Base-by-base conservation (phyloP, 2,329 filamentous ascomycete species). In the Fusarium aywerte region DNA sequence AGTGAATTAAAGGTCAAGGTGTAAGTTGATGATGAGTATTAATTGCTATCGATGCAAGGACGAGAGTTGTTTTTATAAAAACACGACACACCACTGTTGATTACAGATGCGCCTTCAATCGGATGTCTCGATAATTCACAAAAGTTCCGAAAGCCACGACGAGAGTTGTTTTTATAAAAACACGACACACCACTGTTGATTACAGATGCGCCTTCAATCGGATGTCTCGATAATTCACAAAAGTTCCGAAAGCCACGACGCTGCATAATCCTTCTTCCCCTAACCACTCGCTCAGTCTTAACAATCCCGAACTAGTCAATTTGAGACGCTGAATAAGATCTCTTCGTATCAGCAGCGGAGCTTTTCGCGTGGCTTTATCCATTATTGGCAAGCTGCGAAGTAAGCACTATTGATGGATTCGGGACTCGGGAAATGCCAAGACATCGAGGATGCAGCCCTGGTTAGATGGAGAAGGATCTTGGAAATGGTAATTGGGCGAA, bases 401-500 rank as follows among this genome's bases (percentile, higher is more conserved):
- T 59, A 58, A 58, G 52, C 56, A 36, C 33, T 50, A 50, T 58
- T 6, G 18, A 35, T 20, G 45, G 25, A 45, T 61, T 56, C 54
- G 56, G 60, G 38, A 13, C 39, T 73, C 65, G 65, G 70, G n/a
- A 12, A 72, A 73, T 49, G 70, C 71, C 70, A 73, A 70, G 65
- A 60, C 58, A 45, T 23, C 61, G 50, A 40, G 60, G 60, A 39
- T 63, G 44, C 49, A 59, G 44, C 57, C 52, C 52, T 52, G 21
- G 27, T 36, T 31, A 7, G 29, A 29, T 23, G 25, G 36, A 38
- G 47, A 29, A 3, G 5, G 2, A 6, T 8, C 1, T 21, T 3
- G 10, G 16, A 20, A 23, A 43, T 0, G 15, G 4, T 11, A 2
- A 48, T 57, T 62, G 58, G 58, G 5, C 11, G 4, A 29, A 25